Evolutionary conservation across 2,329 filamentous ascomycete genomes (phyloP), one percentile per base, ranked within the genome.

Genomic region (Gremmenia infestans): DNA sequence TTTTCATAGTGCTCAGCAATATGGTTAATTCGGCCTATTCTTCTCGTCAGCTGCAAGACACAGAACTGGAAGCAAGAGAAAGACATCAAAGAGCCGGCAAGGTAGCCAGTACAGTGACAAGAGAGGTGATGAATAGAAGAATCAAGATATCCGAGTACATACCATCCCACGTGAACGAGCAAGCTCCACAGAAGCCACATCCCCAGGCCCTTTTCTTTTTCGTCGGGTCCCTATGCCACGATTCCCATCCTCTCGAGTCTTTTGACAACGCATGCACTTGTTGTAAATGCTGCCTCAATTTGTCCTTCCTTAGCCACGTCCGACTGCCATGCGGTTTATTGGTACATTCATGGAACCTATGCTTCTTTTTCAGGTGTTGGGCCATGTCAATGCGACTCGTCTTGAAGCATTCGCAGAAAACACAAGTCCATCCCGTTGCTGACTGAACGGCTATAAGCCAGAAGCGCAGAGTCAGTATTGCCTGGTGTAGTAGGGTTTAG

Each of bases 1-100:
- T 61, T 62, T 50, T 66, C 63, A 43, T 63, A 65, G 46, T 66
- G 63, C 35, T 62, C 60, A 14, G 63, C 60, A 17, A 66, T 56
- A 45, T 66, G 63, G 32, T 55, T 56, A 14, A 62, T 47, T 35
- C 63, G 45, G 8, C 55, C 63, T 65, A 35, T 23, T 17, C 12
- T 25, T n/a, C 1, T 32, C n/a, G 40, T 48, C 25, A 42, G 45
- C 22, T 25, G 28, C 12, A 15, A 19, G 35, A 32, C 37, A 14
- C n/a, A 15, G 12, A 7, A 35, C 46, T 46, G 15, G 40, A 47
- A 47, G 45, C 15, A 15, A 47, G 45, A 17, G 19, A 17, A 28
- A 22, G 36, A 9, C 14, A 52, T 22, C 9, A 48, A 53, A 37
- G 23, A 53, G 51, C 45, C 22, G 8, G 17, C 14, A 23, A n/a